Base-by-base conservation (phyloP, 208 protist genomes). In the Polymyxa betae region DNA sequence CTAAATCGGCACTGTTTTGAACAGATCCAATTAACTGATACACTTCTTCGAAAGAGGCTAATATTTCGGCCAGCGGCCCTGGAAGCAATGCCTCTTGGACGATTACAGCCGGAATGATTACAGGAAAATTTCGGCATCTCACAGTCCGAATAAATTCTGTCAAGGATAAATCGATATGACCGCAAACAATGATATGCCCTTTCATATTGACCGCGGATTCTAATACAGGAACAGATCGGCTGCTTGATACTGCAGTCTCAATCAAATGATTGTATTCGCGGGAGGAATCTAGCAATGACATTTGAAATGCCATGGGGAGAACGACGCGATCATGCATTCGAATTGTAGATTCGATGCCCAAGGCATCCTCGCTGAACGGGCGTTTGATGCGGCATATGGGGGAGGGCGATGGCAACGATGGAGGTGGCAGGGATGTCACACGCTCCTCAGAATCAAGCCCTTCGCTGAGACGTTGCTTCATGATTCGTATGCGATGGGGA, bases 171-270 rank as follows among this genome's bases (percentile, higher is more conserved):
- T 82, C 72, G 72, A 82, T 82, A 5, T 5, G 72, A 5, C 72
- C 72, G n/a, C 72, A 82, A n/a, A 82, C 72, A n/a, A 82, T 82
- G 16, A 82, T 35, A n/a, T 82, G 72, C 72, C 72, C 72, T 5
- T 5, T 82, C 72, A 82, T 82, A n/a, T 35, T 16, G n/a, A 5
- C 40, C 16, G n/a, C 40, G 16, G 72, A 82, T 82, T 82, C 72
- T 12, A 82, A 16, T 20, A 82, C 16, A n/a, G 72, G 72, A 35
- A 82, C 72, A 12, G 16, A 5, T 20, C 16, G 16, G 72, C 10
- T 5, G 12, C 35, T 82, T 5, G 72, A 20, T 24, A 5, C 49
- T n/a, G 72, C 5, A 5, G 72, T 35, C 72, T 35, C 72, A 12
- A 35, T 82, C 35, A 35, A n/a, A 35, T 82, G 5, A n/a, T 12